Conservation (phyloP, 805 yeast genomes). For the Kuraishia floccosa region DNA sequence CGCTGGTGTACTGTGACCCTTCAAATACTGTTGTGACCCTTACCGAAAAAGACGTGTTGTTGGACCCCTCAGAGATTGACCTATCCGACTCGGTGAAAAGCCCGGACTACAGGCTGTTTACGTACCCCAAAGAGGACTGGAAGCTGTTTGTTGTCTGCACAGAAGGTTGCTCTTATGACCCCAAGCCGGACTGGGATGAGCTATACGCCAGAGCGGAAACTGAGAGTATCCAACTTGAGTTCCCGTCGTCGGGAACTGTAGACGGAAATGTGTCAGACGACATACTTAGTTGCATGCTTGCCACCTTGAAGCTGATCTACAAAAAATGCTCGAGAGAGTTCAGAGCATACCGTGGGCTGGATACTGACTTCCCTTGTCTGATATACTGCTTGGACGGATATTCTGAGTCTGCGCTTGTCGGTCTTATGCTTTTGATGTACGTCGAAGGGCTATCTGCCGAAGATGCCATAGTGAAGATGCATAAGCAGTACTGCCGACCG, state of each 20-base stretch:
- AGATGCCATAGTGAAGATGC: conserved; percentile 57
- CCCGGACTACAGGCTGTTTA: conserved; percentile 22
- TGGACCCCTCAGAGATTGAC: not conserved
- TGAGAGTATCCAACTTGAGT: conserved; percentile 26
- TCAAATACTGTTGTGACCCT: conserved; percentile 36
- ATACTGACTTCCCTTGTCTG: conserved; percentile 30
- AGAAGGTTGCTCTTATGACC: conserved; percentile 47
- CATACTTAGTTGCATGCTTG: conserved; percentile 52
- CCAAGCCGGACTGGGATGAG: conserved; percentile 21
- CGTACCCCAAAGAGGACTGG: conserved; percentile 45
- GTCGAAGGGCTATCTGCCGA: conserved; percentile 47
- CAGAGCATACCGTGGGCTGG: too few species aligned
- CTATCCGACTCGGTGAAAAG: conserved; percentile 4
- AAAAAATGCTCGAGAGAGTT: too few species aligned
- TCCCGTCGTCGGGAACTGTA: conserved; percentile 87
- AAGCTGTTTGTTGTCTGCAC: conserved; percentile 44
- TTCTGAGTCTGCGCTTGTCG: conserved; percentile 77
- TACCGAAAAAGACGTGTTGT: conserved; percentile 18
- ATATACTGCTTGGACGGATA: conserved; percentile 86
- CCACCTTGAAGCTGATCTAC: conserved; percentile 58
- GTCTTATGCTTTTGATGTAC: conserved; percentile 62
- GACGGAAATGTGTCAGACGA: too few species aligned
- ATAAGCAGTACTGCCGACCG: conserved; percentile 57
- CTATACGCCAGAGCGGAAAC: conserved; percentile 8
- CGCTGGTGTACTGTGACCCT: conserved; percentile 38